Percentiles rank a stretch among this genome's conserved stretches.
phyloP scores from a whole-genome alignment of 2,329 filamentous ascomycete species.

The Huntiella decipiens region DNA sequence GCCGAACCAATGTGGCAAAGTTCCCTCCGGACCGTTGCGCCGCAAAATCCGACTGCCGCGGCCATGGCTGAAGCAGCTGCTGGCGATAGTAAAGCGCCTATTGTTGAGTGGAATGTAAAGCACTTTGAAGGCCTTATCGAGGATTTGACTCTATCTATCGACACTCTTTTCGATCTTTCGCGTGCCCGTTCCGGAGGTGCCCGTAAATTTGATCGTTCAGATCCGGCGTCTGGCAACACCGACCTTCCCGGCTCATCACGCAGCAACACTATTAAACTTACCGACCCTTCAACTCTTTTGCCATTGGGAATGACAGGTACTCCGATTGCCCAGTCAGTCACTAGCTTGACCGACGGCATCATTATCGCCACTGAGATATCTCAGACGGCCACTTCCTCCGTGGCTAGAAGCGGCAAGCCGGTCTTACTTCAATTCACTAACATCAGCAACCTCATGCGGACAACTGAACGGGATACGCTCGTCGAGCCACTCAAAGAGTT shows the following conservation, averaged over 20 bases:
- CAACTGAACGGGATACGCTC: constrained; percentile 43
- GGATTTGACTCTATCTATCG: constrained; percentile 59
- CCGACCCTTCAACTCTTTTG: constrained; percentile 34
- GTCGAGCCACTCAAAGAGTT: constrained; percentile 47
- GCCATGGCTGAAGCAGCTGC: constrained; percentile 16
- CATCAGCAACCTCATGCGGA: constrained; percentile 9
- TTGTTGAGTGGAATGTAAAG: constrained; percentile 49
- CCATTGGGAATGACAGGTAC: constrained; percentile 18
- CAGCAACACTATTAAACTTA: constrained; percentile 41
- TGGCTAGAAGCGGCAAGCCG: constrained; percentile 16
- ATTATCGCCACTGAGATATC: constrained; percentile 27
- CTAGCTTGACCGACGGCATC: constrained; percentile 5
- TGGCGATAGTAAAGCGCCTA: constrained; percentile 33
- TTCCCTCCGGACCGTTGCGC: not conserved
- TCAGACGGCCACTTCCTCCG: constrained; percentile 14
- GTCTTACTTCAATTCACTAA: constrained; percentile 52
- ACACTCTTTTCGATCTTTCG: constrained; percentile 61
- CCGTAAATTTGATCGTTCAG: not conserved
- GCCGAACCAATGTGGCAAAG: constrained; percentile 53
- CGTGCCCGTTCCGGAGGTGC: constrained; percentile 36
- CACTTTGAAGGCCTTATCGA: constrained; percentile 57
- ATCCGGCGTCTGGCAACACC: not conserved
- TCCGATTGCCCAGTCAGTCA: not conserved
- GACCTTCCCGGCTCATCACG: constrained; percentile 35
- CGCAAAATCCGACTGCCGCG: constrained; percentile 20